Evolutionary conservation across 352 stramenopile genomes (phyloP), one percentile per base, ranked within the genome.

Genomic region (Blastocystis hominis): DNA sequence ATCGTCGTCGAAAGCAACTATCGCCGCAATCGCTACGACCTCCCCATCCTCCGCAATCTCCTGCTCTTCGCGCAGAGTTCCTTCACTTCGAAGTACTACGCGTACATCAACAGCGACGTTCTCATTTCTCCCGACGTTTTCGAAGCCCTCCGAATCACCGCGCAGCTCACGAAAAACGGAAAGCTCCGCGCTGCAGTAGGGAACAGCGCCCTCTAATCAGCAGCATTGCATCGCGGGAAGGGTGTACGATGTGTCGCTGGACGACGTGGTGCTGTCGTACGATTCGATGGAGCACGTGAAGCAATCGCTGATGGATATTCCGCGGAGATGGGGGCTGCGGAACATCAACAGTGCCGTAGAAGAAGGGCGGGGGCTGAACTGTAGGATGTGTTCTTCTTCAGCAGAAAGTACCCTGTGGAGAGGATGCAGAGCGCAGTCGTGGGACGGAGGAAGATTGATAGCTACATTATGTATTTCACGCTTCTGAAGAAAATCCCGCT

Each of bases 321-420:
- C 40, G 6, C 44, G 20, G 10, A 24, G 15, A 6, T 36, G 34
- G 7, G 70, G 70, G 0, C 34, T 66, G 54, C n/a, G 70, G 42
- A 80, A 80, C 40, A 20, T 24, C 9, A 80, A 64, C 36, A 80
- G 70, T 40, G 70, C 70, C 34, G 70, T 80, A 30, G n/a, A 1
- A 17, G 0, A 64, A 13, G n/a, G 20, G 44, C 10, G 4, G 5
- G 0, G 1, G 34, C 3, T 80, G 17, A 54, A 42, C 13, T 40
- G 20, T 63, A 80, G 70, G 70, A 80, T 34, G 10, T 80, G 6
- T 80, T 80, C 47, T 20, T 80, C 17, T 80, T 80, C n/a, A 62
- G 17, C 15, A 30, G 38, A 0, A 34, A 13, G 4, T 80, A 63
- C 36, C 70, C 70, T 1, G 40, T 80, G 24, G 20, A 30, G 10